phyloP scores from a whole-genome alignment of 2,329 filamentous ascomycete species.

The Thelonectria blattea region DNA sequence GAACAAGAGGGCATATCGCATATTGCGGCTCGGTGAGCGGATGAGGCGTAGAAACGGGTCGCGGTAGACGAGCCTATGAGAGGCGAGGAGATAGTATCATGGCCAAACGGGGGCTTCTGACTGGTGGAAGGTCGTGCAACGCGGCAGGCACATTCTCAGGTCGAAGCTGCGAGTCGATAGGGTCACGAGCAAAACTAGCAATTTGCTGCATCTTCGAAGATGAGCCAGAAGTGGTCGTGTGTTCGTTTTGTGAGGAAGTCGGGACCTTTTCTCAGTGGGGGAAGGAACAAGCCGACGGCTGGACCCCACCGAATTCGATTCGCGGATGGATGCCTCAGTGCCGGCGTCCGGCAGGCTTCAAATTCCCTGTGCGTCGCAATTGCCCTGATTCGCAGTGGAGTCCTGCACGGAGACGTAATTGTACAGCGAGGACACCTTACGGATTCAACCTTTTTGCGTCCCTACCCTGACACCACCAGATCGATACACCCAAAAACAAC shows the following conservation, averaged over 20 bases:
- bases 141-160: not conserved
- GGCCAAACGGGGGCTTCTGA: conserved; percentile 3
- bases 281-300: too few relatives aligned
- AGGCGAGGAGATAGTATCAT: conserved; percentile 6
- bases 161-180: not conserved
- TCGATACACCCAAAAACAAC: not conserved
- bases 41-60: conserved; percentile 4
- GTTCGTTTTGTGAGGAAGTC: too few relatives aligned
- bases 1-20: not conserved
- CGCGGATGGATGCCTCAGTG: too few relatives aligned
- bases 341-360: not conserved
- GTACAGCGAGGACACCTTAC: not conserved
- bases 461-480: not conserved
- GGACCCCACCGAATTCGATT: too few relatives aligned
- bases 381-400: not conserved
- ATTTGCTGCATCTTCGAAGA: too few relatives aligned
- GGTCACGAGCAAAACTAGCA: not conserved
- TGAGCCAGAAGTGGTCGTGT: too few relatives aligned
- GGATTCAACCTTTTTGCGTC: not conserved
- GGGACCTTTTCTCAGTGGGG: too few relatives aligned
- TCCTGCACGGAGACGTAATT: conserved; percentile 11
- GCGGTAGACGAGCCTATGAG: conserved; percentile 12
- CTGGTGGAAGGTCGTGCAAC: not conserved
- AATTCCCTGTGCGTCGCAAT: conserved; percentile 1
- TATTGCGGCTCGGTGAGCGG: conserved; percentile 16